Evolutionary conservation across 1,284 basidiomycete genomes (phyloP).

Genomic region (Porodaedalea pini): DNA sequence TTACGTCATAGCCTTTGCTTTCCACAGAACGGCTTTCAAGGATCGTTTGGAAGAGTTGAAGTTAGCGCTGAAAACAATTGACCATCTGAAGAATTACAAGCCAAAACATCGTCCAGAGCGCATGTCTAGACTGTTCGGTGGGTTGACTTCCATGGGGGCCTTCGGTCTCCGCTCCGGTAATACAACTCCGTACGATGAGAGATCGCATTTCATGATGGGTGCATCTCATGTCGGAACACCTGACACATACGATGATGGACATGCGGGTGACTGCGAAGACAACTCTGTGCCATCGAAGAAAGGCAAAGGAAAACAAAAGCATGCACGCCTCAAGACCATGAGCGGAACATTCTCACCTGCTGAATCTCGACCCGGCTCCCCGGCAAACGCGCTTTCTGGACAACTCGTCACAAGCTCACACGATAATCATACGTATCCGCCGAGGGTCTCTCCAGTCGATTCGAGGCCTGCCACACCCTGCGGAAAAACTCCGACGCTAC

Average conservation of each 20-base stretch:
- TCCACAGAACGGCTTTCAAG: constrained; percentile 73
- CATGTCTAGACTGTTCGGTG: constrained; percentile 21
- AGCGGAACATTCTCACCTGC: constrained; percentile 10
- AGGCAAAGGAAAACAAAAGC: constrained; percentile 32
- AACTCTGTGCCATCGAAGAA: constrained; percentile 28
- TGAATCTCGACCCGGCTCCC: constrained; percentile 15
- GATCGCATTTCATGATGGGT: constrained; percentile 15
- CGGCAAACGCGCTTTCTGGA: background rate
- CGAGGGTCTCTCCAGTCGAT: constrained; percentile 3
- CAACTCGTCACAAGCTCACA: background rate
- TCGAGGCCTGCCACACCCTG: constrained; percentile 12
- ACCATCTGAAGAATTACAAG: constrained; percentile 65
- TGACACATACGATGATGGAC: constrained; percentile 15
- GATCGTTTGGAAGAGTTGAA: constrained; percentile 64
- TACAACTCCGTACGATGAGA: constrained; percentile 21
- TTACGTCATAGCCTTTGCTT: constrained; percentile 50
- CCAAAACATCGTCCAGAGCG: constrained; percentile 43
- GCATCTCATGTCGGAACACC: constrained; percentile 9
- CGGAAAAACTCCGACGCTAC: constrained; percentile 28
- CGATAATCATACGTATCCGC: constrained; percentile 15
- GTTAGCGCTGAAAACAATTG: constrained; percentile 57
- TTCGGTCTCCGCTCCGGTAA: constrained; percentile 23
- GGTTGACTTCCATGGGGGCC: constrained; percentile 34
- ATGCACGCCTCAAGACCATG: constrained; percentile 8
- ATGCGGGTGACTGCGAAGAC: constrained; percentile 17